These are phyloP conservation scores for Glycyrrhiza uralensis DNA, from an alignment of 306 rosid species.

Conservation along the genomic window DNA sequence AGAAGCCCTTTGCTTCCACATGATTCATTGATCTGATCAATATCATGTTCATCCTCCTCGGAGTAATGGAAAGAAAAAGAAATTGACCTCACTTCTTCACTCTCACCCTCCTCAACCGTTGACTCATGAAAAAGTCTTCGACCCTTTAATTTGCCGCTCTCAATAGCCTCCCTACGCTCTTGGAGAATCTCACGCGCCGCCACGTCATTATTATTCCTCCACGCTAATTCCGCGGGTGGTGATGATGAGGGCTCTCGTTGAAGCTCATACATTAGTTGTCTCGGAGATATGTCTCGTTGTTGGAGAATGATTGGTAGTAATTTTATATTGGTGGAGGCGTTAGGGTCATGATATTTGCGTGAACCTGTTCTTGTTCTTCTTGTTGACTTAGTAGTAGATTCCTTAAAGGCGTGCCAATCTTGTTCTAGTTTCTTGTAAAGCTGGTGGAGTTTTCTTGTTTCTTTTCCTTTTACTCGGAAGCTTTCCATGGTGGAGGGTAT, in stretches of 20 bases:
- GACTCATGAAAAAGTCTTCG: conserved; percentile 45
- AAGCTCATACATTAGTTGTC: conserved; percentile 44
- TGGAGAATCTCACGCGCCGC: conserved; percentile 34
- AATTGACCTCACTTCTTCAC: conserved; percentile 41
- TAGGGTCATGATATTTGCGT: background rate
- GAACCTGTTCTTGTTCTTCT: no score
- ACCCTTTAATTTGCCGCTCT: conserved; percentile 47
- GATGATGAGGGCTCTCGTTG: conserved; percentile 18
- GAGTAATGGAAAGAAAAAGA: conserved; percentile 12
- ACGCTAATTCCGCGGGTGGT: background rate
- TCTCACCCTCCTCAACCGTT: background rate
- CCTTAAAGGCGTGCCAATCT: conserved; percentile 46
- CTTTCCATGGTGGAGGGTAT: conserved; percentile 33
- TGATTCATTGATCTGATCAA: no score
- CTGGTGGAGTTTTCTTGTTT: conserved; percentile 17
- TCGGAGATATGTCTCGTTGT: conserved; percentile 37
- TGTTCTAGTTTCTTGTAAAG: conserved; percentile 38
- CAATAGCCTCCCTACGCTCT: conserved; percentile 43
- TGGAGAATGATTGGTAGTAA: no score
- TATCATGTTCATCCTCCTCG: background rate
- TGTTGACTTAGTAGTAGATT: no score
- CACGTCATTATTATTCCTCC: background rate
- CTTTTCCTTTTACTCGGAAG: conserved; percentile 19
- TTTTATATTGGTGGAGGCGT: no score
- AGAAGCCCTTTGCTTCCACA: no score